Evolutionary conservation across 169 alveolate species (phyloP).

Genomic region (Eimeria brunetti): DNA sequence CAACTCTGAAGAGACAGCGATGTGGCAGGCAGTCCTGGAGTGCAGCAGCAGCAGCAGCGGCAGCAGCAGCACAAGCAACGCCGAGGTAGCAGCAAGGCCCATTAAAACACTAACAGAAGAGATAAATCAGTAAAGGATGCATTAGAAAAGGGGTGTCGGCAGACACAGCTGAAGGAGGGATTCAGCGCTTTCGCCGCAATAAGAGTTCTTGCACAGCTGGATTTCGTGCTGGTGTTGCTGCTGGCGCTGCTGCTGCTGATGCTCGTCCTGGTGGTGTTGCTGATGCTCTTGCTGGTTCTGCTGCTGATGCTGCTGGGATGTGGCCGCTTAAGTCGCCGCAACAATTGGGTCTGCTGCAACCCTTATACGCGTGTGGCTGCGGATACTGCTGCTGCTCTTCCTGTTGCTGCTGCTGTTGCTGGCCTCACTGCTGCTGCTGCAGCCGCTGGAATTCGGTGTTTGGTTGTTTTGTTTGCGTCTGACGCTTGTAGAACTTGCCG

Average conservation of each 20-base stretch:
- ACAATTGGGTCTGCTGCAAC: neutral
- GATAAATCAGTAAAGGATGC: neutral
- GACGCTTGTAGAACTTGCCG: neutral
- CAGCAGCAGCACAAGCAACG: conserved; percentile 1
- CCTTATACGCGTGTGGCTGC: no score
- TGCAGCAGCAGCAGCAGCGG: no score
- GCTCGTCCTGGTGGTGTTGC: no score
- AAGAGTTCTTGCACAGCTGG: no score
- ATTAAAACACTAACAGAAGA: neutral
- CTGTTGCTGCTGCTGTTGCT: neutral
- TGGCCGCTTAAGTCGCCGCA: neutral
- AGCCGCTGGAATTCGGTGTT: neutral
- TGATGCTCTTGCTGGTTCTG: no score
- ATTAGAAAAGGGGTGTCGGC: neutral
- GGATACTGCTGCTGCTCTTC: neutral
- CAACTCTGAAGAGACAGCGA: neutral
- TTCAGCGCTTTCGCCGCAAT: no score
- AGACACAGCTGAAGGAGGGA: neutral
- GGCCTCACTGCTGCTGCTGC: neutral
- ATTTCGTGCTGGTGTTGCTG: no score
- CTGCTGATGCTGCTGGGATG: neutral
- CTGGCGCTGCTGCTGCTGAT: no score
- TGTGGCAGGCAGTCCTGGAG: neutral
- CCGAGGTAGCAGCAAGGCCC: neutral
- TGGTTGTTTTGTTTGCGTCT: neutral